Conservation (phyloP, 495 filamentous ascomycete genomes). For the Aspergillus kassunensis region DNA sequence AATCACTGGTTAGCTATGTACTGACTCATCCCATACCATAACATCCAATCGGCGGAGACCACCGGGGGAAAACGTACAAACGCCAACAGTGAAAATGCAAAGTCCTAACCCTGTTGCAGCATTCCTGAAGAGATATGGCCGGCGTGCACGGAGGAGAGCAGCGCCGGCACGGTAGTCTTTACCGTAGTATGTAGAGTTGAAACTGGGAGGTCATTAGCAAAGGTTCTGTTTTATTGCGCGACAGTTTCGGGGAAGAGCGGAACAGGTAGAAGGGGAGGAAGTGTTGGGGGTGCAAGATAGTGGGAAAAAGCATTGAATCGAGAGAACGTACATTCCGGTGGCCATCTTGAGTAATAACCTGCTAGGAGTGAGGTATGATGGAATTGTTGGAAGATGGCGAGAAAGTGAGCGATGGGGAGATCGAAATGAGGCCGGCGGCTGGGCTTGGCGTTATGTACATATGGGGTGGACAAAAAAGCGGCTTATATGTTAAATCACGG, state of each 20-base stretch:
- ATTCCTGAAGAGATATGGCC: conserved; percentile 91
- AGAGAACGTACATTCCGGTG: conserved; percentile 39
- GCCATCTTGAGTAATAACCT: conserved; percentile 27
- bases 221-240: not conserved
- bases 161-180: conserved; percentile 72
- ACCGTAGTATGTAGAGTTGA: conserved; percentile 89
- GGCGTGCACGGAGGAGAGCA: conserved; percentile 82
- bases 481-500: not conserved
- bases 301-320: not conserved
- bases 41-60: no score
- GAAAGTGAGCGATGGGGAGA: not conserved
- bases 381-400: not conserved
- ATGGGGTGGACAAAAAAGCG: not conserved
- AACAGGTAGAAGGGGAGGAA: not conserved
- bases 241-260: not conserved
- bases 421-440: not conserved
- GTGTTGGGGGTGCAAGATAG: not conserved
- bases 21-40: no score
- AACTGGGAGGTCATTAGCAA: no score
- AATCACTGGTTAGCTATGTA: not conserved
- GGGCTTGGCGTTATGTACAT: not conserved
- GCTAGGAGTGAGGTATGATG: not conserved
- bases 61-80: conserved; percentile 63
- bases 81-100: conserved; percentile 62
- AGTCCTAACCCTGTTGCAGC: conserved; percentile 67